Base-by-base conservation (phyloP, 2,329 filamentous ascomycete species). In the Fulvia fulva region DNA sequence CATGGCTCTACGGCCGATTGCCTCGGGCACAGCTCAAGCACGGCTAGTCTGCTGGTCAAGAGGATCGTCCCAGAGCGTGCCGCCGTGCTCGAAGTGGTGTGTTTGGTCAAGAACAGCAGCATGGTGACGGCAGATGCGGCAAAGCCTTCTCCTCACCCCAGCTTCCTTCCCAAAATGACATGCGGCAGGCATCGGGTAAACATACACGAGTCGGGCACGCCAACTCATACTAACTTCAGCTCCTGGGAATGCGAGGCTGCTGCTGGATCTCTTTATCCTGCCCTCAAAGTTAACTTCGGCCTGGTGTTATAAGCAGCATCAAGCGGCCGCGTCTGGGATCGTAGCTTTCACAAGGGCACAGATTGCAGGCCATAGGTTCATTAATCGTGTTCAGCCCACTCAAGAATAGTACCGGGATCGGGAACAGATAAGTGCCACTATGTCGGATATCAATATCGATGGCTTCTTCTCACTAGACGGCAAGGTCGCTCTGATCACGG, bases 381-480 rank as follows among this genome's bases (percentile, higher is more conserved):
- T 12, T 41, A 32, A 19, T 43, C 45, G 19, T 34, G 55, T 23
- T 32, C 23, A 50, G 16, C 21, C 11, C 19, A 41, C 37, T 23
- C 41, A 28, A 23, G 25, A 34, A 43, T 28, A 34, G 37, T 25
- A 25, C 8, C n/a, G 30, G n/a, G n/a, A n/a, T n/a, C n/a, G n/a
- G n/a, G 28, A 52, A 14, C n/a, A 16, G 21, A 37, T 6, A 53
- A 11, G 26, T 26, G 26, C 8, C n/a, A 60, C n/a, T 25, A 66
- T 67, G 66, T 65, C 82, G 44, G 87, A 90, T 69, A 81, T 86
- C 60, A 77, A 86, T 56, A 80, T 91, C 58, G 68, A 82, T 37
- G 85, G 91, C 73, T 92, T 91, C 74, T 94, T 94, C 80, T 91
- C 88, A 53, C 82, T 94, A 62, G 87, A 91, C 69, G 89, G 90